phyloP scores from a whole-genome alignment of 257 asterid genomes.

The Nicotiana tomentosiformis region DNA sequence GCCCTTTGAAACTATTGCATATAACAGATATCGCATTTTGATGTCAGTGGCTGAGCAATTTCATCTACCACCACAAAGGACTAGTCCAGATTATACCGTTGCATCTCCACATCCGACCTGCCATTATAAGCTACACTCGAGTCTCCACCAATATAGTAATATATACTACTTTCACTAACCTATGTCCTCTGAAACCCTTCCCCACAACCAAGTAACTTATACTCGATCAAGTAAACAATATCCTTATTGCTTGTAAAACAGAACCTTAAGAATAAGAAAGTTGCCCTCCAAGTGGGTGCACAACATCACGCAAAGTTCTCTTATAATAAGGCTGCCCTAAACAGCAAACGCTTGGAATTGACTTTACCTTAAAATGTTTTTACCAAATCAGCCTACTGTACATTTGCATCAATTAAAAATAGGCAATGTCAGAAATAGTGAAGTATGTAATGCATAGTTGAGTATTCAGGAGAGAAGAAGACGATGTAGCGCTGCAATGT shows the following conservation, averaged over 20 bases:
- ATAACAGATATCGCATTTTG: not conserved
- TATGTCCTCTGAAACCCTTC: not conserved
- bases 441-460: not conserved
- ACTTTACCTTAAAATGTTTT: not conserved
- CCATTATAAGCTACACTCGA: not conserved
- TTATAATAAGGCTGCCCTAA: not conserved
- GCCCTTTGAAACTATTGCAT: not conserved
- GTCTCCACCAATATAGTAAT: not conserved
- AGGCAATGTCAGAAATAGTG: not conserved
- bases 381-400: not conserved
- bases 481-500: not conserved
- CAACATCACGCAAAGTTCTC: not conserved
- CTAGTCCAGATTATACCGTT: not conserved
- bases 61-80: not conserved
- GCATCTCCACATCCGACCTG: not conserved
- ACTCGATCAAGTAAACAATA: not conserved
- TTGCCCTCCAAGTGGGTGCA: not conserved
- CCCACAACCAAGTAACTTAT: not conserved
- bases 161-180: not conserved
- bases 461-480: not conserved
- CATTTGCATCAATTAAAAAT: not conserved
- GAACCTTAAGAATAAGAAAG: not conserved
- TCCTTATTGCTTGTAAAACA: not conserved
- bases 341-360: not conserved
- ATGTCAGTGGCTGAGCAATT: not conserved